Base-by-base conservation (phyloP, 1,139 yeast species). In the Candida freyschussii region DNA sequence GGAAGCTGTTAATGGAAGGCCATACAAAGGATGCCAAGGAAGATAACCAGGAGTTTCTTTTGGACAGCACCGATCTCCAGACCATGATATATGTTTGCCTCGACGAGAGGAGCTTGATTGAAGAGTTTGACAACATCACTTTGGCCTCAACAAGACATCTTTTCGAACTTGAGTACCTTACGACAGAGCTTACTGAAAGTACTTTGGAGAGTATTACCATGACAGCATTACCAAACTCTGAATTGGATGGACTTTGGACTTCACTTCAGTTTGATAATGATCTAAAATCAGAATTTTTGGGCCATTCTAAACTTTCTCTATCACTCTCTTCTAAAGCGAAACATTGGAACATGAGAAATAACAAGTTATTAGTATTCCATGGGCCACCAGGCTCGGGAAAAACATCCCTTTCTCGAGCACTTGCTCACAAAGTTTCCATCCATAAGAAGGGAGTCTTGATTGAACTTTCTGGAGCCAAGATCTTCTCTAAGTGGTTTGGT, bases 381-480 rank as follows among this genome's bases (percentile, higher is more conserved):
- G 76, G 75, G 0, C 72, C 74, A 7, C 74, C 76, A 2, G 76
- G 76, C 3, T 67, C 73, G 10, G 75, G 77, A 6, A 71, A 71
- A 47, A 67, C 75, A 1, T 63, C 73, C 1, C 43, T 69, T 23
- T 70, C 73, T 20, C 66, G 59, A 36, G 65, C 73, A 0, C 25
- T 62, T 7, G 52, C 63, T 23, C 66, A 62, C 28, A 60, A 60
- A 40, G 29, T 61, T 17, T 47, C 63, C 17, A 52, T 37, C 55
- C 26, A 40, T 38, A 28, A 17, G 12, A 24, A 32, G 22, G 49
- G 53, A 4, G 30, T 60, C 2, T 31, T 63, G 5, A 36, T 64
- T 10, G 68, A 65, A 32, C 30, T 63, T 3, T 52, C 64, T 2
- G 60, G 66, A 33, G 58, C 65, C 3, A 53, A 52, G 29, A 45